phyloP scores from a whole-genome alignment of 257 asterid genomes.

The Penstemon davidsonii region DNA sequence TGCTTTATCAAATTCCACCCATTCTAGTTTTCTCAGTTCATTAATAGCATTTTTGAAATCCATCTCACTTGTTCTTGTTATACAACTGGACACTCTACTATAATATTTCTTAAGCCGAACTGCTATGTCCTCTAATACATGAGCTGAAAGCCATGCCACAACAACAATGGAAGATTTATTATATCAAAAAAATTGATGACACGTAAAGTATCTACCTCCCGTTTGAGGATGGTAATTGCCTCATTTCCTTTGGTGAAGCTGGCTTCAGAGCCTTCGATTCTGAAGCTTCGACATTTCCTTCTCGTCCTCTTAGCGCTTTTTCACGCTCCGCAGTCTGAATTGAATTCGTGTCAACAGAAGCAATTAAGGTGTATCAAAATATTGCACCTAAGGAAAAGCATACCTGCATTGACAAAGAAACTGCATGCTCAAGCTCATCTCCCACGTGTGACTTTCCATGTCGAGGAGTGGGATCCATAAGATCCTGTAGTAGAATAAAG shows the following conservation, averaged over 20 bases:
- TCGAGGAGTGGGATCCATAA: slow-evolving; percentile 40
- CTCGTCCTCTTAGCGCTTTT: slow-evolving; percentile 46
- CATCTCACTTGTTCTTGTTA: too few species aligned
- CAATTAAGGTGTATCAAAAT: slow-evolving; percentile 5
- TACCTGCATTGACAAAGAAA: slow-evolving; percentile 82
- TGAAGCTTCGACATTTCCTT: slow-evolving; percentile 46
- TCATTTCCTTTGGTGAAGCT: slow-evolving; percentile 44
- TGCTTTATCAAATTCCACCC: too few species aligned
- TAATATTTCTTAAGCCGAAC: too few species aligned
- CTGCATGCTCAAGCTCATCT: slow-evolving; percentile 70
- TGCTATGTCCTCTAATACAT: too few species aligned
- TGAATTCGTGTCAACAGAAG: slow-evolving; percentile 35
- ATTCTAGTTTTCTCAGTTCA: too few species aligned
- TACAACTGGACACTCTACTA: too few species aligned
- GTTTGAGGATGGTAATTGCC: slow-evolving; percentile 43
- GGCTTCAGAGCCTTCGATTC: slow-evolving; percentile 42
- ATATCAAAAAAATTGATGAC: too few species aligned
- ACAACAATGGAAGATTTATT: too few species aligned
- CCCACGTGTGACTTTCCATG: slow-evolving; percentile 49
- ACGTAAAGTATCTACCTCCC: slow-evolving; percentile 51
- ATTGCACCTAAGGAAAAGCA: not conserved
- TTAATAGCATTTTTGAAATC: too few species aligned
- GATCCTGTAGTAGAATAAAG: slow-evolving; percentile 49
- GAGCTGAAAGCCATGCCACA: too few species aligned
- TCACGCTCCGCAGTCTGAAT: slow-evolving; percentile 82